A percentile compares a stretch with the other conserved stretches of the same genome.
Conservation (phyloP, 345 rosid species). For the Balakata baccata region DNA sequence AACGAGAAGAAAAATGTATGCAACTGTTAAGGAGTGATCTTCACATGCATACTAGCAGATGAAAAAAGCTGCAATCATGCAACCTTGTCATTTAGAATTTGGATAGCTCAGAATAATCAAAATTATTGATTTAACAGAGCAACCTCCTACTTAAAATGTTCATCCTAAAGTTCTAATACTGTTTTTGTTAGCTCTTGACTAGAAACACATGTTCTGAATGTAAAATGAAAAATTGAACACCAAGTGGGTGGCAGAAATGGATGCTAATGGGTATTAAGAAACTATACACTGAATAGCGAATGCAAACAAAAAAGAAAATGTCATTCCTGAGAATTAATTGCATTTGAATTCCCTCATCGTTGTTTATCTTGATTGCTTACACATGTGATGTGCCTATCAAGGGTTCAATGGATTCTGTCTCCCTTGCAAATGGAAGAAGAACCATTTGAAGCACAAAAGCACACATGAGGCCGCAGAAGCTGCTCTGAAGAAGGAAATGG, state of each 20-base stretch:
- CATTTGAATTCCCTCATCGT: conserved; percentile 23
- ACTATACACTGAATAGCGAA: background rate
- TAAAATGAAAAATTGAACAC: background rate
- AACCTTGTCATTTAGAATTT: too few relatives aligned
- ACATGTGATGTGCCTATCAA: conserved; percentile 18
- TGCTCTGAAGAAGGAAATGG: conserved; percentile 9
- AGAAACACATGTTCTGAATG: too few relatives aligned
- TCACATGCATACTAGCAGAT: too few relatives aligned
- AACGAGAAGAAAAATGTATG: background rate
- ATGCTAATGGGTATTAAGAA: background rate
- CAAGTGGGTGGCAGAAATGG: background rate
- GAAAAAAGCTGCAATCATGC: too few relatives aligned
- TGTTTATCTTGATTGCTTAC: conserved; percentile 17
- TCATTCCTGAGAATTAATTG: conserved; percentile 25
- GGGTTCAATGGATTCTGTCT: conserved; percentile 11
- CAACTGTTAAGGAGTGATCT: too few relatives aligned
- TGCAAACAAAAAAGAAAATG: background rate
- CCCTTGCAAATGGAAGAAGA: conserved; percentile 23
- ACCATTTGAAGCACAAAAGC: conserved; percentile 21
- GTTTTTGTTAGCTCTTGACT: too few relatives aligned
- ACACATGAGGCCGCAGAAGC: conserved; percentile 13
- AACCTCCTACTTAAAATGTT: too few relatives aligned
- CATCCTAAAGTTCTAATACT: too few relatives aligned
- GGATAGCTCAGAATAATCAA: too few relatives aligned
- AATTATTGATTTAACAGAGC: too few relatives aligned